phyloP scores from a whole-genome alignment of 2,329 filamentous ascomycete species.

The Penicillium aurantiogriseum region DNA sequence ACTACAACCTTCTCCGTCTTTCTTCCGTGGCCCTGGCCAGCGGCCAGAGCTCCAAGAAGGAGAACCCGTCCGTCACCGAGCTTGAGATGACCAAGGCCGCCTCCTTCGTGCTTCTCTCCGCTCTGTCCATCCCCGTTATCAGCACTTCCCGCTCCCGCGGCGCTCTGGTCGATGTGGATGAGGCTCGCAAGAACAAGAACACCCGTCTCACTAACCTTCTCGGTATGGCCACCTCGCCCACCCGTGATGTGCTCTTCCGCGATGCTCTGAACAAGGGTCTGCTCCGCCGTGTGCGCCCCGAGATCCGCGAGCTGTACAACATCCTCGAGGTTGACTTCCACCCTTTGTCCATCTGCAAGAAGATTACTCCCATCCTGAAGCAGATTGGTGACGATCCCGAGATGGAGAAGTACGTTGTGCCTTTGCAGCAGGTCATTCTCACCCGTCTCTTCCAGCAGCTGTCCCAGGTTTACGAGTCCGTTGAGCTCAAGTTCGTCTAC shows the following conservation, averaged over 20 bases:
- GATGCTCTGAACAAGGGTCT: slow-evolving; percentile 94
- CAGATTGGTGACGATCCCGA: slow-evolving; percentile 92
- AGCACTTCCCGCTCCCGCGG: slow-evolving; percentile 95
- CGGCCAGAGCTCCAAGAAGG: slow-evolving; percentile 86
- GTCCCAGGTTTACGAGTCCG: slow-evolving; percentile 97
- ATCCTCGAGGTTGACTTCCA: slow-evolving; percentile 99
- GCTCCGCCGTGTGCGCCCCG: slow-evolving; percentile 84
- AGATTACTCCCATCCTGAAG: slow-evolving; percentile 92
- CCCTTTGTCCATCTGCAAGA: slow-evolving; percentile 96
- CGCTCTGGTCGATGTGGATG: slow-evolving; percentile 93
- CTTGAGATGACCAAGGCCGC: slow-evolving; percentile 90
- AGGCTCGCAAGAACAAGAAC: slow-evolving; percentile 98
- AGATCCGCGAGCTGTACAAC: slow-evolving; percentile 96
- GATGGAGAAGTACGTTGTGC: slow-evolving; percentile 95
- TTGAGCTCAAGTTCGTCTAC: slow-evolving; percentile 90
- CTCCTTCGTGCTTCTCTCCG: slow-evolving; percentile 91
- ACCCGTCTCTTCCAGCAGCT: slow-evolving; percentile 98
- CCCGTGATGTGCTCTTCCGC: slow-evolving; percentile 86
- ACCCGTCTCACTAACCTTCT: slow-evolving; percentile 92
- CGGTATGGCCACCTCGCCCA: slow-evolving; percentile 86
- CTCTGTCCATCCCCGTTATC: slow-evolving; percentile 97
- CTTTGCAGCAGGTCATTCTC: slow-evolving; percentile 96
- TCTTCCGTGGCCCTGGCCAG: slow-evolving; percentile 78
- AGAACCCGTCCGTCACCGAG: slow-evolving; percentile 87
- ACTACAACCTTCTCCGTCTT: slow-evolving; percentile 93